Percentiles rank a stretch among this genome's conserved stretches.
Evolutionary conservation across 495 filamentous ascomycete genomes (phyloP).

Genomic region (Aspergillus cavernicola): DNA sequence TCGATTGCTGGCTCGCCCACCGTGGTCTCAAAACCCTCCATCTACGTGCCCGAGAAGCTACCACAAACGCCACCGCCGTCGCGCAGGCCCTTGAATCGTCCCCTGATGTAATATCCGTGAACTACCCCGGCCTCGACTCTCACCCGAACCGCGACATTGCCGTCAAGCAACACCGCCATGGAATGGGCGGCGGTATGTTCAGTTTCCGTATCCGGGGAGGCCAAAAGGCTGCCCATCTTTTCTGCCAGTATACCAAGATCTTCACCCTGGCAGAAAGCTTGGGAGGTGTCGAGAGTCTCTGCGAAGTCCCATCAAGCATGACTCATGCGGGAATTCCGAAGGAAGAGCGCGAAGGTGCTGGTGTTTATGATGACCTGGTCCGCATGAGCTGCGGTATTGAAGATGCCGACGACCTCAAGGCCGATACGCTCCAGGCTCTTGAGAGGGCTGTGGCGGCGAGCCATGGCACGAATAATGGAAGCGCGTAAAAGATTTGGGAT

Average conservation of each 20-base stretch:
- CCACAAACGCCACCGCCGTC: constrained; percentile 73
- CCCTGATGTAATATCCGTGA: constrained; percentile 80
- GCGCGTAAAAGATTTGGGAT: constrained; percentile 11
- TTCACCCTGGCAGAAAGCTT: constrained; percentile 93
- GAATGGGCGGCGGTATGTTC: constrained; percentile 96
- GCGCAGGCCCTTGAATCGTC: constrained; percentile 73
- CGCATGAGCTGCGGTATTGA: constrained; percentile 92
- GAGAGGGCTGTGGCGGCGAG: constrained; percentile 60
- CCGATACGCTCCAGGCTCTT: constrained; percentile 81
- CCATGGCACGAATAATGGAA: constrained; percentile 20
- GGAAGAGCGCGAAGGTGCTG: constrained; percentile 83
- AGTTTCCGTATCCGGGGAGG: constrained; percentile 93
- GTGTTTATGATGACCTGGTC: constrained; percentile 96
- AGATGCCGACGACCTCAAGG: constrained; percentile 78
- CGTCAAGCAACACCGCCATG: constrained; percentile 84
- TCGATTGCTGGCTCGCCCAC: constrained; percentile 99
- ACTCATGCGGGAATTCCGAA: constrained; percentile 93
- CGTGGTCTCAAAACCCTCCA: constrained; percentile 96
- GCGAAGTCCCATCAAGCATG: constrained; percentile 91
- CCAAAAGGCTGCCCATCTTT: constrained; percentile 78
- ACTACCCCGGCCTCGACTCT: constrained; percentile 88
- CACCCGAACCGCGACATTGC: constrained; percentile 85
- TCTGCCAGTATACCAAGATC: constrained; percentile 85
- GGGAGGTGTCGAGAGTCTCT: constrained; percentile 87
- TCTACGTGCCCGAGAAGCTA: constrained; percentile 81